Evolutionary conservation across 495 filamentous ascomycete genomes (phyloP), one percentile per base, ranked within the genome.

Genomic region (Aspergillus haitiensis): DNA sequence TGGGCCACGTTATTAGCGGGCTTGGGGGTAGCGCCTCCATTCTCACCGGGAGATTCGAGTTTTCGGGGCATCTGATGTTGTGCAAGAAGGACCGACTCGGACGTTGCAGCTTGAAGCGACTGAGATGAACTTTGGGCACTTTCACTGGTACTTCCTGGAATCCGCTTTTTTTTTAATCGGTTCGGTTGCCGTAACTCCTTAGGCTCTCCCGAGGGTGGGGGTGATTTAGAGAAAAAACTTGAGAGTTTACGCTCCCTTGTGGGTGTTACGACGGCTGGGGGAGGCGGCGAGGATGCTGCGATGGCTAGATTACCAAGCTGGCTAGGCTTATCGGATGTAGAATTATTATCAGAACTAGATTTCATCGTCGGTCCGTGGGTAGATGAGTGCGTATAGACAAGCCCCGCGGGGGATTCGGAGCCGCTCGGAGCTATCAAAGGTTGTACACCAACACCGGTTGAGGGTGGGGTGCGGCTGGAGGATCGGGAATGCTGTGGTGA

Each of bases 61-160:
- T 53, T 46, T 2, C 42, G 50, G 56, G 55, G 61, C 51, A 45
- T 62, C 52, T 49, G 65, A 55, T 48, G 67, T 36, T 44, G 59
- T 46, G 54, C 47, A 33, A 66, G 61, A 33, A 59, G 50, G 9
- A 45, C 65, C 2, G 59, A 56, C 18, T 75, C 70, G 35, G 68
- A 72, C 50, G 70, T 67, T 53, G 67, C 62, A 64, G 74, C 55
- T 34, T 83, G 78, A 13, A 97, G 74, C 3, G 92, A 96, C 1
- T 86, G 81, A 7, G 84, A 86, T 7, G 93, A 97, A 59, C 90
- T 94, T 59, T 96, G 90, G 1, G 93, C 91, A 64, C 92, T 95
- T 33, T 82, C 85, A 62, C 89, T 91, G 15, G 85, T 78, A 65
- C 88, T 89, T 15, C 86, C 84, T 2, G 86, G 85, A 32, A 89